These are phyloP conservation scores for Populus simonii DNA, from an alignment of 345 rosid species.

Conservation along the genomic window DNA sequence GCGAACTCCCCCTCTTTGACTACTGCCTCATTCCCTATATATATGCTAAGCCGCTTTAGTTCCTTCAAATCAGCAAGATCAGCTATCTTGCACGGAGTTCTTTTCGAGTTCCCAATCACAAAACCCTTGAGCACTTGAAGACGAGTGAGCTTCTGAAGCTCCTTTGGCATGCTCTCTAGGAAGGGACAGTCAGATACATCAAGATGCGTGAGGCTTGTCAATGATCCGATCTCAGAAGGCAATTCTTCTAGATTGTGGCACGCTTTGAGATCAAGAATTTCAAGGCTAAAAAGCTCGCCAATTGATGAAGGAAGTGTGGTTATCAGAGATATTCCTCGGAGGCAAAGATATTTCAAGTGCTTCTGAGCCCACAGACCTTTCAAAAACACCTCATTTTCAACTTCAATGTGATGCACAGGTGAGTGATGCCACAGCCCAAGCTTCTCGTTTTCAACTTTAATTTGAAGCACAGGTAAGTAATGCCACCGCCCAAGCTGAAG, in stretches of 20 bases:
- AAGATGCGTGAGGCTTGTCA: slow-evolving; percentile 30
- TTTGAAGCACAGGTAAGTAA: slow-evolving; percentile 17
- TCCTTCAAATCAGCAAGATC: slow-evolving; percentile 12
- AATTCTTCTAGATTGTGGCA: slow-evolving; percentile 39
- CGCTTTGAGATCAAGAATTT: slow-evolving; percentile 36
- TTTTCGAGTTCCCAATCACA: slow-evolving; percentile 14
- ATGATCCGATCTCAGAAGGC: slow-evolving; percentile 22
- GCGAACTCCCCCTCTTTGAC: background rate
- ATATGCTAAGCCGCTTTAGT: slow-evolving; percentile 16
- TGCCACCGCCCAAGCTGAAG: slow-evolving; percentile 45
- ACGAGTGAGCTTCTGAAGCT: slow-evolving; percentile 14
- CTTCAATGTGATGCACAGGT: slow-evolving; percentile 34
- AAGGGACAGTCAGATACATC: slow-evolving; percentile 40
- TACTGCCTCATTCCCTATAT: slow-evolving; percentile 1
- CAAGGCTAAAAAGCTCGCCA: slow-evolving; percentile 18
- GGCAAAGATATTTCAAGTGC: slow-evolving; percentile 33
- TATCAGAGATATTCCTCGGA: slow-evolving; percentile 45
- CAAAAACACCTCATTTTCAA: slow-evolving; percentile 27
- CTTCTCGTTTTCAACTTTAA: slow-evolving; percentile 33
- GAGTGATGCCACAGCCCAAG: slow-evolving; percentile 40
- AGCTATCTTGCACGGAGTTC: background rate
- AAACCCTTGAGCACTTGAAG: slow-evolving; percentile 41
- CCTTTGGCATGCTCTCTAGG: slow-evolving; percentile 35
- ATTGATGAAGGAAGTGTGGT: slow-evolving; percentile 21
- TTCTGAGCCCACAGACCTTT: slow-evolving; percentile 18